Evolutionary conservation across 306 rosid species (phyloP), one percentile per base, ranked within the genome.

Genomic region (Cucurbita pepo): DNA sequence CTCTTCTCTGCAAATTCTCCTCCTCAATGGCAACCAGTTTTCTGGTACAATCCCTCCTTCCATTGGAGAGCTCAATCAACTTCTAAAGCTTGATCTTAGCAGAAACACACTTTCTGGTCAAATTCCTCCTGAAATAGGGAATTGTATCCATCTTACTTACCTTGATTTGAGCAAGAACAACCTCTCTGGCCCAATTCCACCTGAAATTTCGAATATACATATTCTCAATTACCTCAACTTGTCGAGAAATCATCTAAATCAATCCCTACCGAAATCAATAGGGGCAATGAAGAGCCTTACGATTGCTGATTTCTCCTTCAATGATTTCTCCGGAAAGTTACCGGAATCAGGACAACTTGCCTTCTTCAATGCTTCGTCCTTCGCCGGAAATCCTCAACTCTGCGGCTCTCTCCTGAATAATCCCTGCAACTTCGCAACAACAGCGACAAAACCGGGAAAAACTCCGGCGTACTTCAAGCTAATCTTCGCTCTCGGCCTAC

Each of bases 131-230:
- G 83, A 87, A 51, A 80, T 91, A 15, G 93, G 86, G 5, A 63
- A 82, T 45, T 89, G 93, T 57, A 45, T 48, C 44, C 87, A 81
- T 74, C 92, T 91, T 8, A 87, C 92, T 16, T 89, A 77, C 83
- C 91, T 91, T 38, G 96, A 91, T 87, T 76, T 91, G 87, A 91
- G 97, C 85, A 91, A 86, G 82, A 91, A 91, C 86, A 91, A 87
- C 83, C 91, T 91, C 73, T 83, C 97, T 14, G 94, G 91, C 78
- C 58, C 83, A 43, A 78, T 91, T 69, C 93, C 97, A 2, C 81
- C 77, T 0, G 77, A 81, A 58, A 86, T 91, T 69, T 84, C 96
- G 77, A 78, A 83, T 48, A 84, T 87, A 65, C 94, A 86, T 79
- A 89, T 86, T 25, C 75, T 94, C 12, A 90, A 90, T 66, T 94